Evolutionary conservation across 768 basidiomycete genomes (phyloP).

Genomic region (Glaciozyma antarctica): DNA sequence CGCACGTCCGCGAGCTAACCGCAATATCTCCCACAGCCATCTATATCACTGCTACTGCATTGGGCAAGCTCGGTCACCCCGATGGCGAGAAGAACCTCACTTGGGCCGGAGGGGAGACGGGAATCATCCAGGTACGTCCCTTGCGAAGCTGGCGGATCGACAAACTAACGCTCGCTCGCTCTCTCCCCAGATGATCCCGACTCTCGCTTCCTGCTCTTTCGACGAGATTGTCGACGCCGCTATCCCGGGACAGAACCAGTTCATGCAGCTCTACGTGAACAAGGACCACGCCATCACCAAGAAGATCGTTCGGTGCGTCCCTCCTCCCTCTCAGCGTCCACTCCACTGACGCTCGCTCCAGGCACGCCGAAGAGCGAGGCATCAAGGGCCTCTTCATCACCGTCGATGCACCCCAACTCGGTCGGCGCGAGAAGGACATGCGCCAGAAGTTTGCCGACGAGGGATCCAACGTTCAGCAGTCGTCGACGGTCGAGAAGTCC

Average conservation of each 20-base stretch:
- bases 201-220: slow-evolving; percentile 87
- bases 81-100: slow-evolving; percentile 90
- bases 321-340: too few species aligned
- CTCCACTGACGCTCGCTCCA: too few species aligned
- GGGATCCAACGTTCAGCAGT: slow-evolving; percentile 46
- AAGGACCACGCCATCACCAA: slow-evolving; percentile 75
- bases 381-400: slow-evolving; percentile 91
- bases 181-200: slow-evolving; percentile 70
- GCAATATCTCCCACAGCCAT: slow-evolving; percentile 52
- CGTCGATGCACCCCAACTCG: slow-evolving; percentile 93
- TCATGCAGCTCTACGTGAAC: slow-evolving; percentile 90
- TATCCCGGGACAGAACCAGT: slow-evolving; percentile 65
- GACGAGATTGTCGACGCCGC: slow-evolving; percentile 90
- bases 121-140: slow-evolving; percentile 44
- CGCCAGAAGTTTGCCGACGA: slow-evolving; percentile 80
- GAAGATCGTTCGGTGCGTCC: slow-evolving; percentile 55
- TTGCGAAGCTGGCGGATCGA: too few species aligned
- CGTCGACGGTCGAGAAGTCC: slow-evolving; percentile 49
- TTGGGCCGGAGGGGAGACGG: slow-evolving; percentile 70
- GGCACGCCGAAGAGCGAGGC: slow-evolving; percentile 76
- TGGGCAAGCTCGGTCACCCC: slow-evolving; percentile 75
- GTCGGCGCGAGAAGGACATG: slow-evolving; percentile 63
- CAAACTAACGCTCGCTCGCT: too few species aligned
- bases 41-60: slow-evolving; percentile 58
- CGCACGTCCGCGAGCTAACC: not conserved